Evolutionary conservation across 2,329 filamentous ascomycete genomes (phyloP), one percentile per base, ranked within the genome.

Genomic region (Didymella exigua): DNA sequence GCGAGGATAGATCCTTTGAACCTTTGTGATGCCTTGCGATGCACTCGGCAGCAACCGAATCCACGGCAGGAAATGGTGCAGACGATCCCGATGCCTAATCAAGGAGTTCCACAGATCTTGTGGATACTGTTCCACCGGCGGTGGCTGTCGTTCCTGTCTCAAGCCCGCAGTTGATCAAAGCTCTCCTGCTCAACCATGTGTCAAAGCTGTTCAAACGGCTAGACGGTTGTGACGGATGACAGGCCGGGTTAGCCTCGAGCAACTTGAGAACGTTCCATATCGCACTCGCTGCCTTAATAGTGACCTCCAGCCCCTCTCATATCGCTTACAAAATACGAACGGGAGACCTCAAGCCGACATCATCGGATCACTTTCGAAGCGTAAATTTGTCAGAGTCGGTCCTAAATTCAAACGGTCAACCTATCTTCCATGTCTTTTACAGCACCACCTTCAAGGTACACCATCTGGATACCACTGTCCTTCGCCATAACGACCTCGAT

Each of bases 391-490:
- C 34, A 37, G 7, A 13, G 6, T 26, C n/a, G 21, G 18, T 42
- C 21, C 43, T 38, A 27, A 13, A 9, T 26, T 66, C 48, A 69
- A 36, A 69, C 54, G 24, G 56, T 62, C 54, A 72, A 51, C 31
- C 60, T 60, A 21, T 71, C 71, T 47, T 71, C 61, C 69, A 74
- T 74, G 6, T 81, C 76, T 58, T 73, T 67, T 14, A 81, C 74
- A 14, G 79, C 75, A 49, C 65, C 72, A 26, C 78, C 78, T 56
- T 72, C 74, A 42, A 82, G 71, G 53, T 73, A 71, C n/a, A 81
- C 63, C 33, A 66, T 71, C 54, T 76, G 70, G 18, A 81, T 71
- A 4, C 67, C 63, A n/a, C 70, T 62, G 19, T 63, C 59, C 45
- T 73, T 62, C 47, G 72, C 69, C 67, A 81, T 60, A 48, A 70